A percentile compares a stretch with the other conserved stretches of the same genome.
phyloP scores from a whole-genome alignment of 2,329 filamentous ascomycete genomes.

The Davidsoniella virescens region DNA sequence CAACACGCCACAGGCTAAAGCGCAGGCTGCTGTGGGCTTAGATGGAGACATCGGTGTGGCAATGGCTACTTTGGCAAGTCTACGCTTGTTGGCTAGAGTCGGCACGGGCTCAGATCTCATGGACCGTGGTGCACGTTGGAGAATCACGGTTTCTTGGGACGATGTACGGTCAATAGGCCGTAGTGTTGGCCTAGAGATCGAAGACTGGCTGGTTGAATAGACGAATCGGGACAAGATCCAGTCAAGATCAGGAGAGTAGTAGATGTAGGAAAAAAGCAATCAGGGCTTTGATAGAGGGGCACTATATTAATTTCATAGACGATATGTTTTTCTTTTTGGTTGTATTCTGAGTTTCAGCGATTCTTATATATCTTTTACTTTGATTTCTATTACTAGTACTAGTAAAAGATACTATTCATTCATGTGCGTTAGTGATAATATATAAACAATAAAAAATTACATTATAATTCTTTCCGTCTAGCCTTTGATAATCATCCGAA shows the following conservation, averaged over 20 bases:
- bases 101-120: constrained; percentile 45
- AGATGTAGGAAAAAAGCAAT: constrained; percentile 1
- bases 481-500: too few species aligned
- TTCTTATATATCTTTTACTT: neutral
- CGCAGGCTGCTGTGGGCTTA: constrained; percentile 20
- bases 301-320: neutral
- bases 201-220: constrained; percentile 58
- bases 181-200: constrained; percentile 60
- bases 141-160: constrained; percentile 67
- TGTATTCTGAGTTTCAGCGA: neutral
- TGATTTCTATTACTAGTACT: neutral
- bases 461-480: too few species aligned
- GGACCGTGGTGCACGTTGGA: constrained; percentile 57
- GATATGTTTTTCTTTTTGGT: neutral
- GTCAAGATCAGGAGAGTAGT: neutral
- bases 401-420: too few species aligned
- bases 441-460: neutral
- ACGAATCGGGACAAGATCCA: neutral
- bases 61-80: constrained; percentile 55
- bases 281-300: constrained; percentile 3
- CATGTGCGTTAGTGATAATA: neutral
- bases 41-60: constrained; percentile 45
- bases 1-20: constrained; percentile 18
- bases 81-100: constrained; percentile 52
- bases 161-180: constrained; percentile 53